phyloP scores from a whole-genome alignment of 2,329 filamentous ascomycete genomes.

The Atkinsonella hypoxylon region DNA sequence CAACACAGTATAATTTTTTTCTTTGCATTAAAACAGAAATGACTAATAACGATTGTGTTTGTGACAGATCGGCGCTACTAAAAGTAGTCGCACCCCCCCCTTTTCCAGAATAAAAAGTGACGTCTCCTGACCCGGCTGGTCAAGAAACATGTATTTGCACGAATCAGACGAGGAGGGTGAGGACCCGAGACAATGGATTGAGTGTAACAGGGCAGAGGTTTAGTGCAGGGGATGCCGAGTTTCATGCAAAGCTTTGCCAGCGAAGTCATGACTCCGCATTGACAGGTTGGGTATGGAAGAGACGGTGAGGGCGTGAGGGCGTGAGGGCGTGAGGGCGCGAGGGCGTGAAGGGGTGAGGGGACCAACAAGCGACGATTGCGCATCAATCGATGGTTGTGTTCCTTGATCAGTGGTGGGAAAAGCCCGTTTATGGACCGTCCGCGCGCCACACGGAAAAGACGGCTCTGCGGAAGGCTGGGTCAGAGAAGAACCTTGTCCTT shows the following conservation, averaged over 20 bases:
- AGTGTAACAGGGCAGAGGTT: background rate
- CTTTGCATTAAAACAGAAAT: conserved; percentile 1
- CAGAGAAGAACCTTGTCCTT: background rate
- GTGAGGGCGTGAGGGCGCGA: too few species aligned
- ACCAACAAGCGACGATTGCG: background rate
- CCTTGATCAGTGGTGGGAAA: background rate
- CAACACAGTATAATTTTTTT: background rate
- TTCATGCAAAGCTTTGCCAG: background rate
- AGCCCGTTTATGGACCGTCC: background rate
- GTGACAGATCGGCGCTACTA: conserved; percentile 14
- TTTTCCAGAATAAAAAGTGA: background rate
- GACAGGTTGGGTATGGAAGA: background rate
- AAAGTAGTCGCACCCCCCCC: background rate
- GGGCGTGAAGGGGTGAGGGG: background rate
- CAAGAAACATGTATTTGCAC: background rate
- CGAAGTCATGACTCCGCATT: background rate
- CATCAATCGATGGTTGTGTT: background rate
- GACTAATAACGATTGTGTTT: conserved; percentile 6
- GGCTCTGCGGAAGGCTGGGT: background rate
- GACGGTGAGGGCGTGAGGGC: too few species aligned
- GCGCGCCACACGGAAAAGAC: background rate
- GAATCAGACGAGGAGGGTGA: background rate
- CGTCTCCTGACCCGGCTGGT: background rate
- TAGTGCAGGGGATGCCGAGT: background rate
- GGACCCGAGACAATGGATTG: background rate